Evolutionary conservation across 805 yeast species (phyloP).

Genomic region (Huiozyma sinensis): DNA sequence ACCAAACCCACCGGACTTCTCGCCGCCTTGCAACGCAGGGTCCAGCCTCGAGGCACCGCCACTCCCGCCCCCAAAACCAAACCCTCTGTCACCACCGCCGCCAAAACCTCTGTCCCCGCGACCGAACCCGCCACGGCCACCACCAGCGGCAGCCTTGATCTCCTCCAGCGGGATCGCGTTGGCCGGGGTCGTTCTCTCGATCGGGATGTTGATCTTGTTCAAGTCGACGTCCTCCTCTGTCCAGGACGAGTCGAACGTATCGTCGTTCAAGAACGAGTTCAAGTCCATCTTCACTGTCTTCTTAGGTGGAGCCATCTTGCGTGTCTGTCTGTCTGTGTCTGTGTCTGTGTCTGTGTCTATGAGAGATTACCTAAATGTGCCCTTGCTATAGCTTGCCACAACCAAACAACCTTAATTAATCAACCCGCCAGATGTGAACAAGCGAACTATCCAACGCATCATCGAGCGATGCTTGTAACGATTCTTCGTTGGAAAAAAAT

Average conservation of each 20-base stretch:
- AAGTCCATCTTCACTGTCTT: conserved; percentile 73
- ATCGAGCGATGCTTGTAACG: no score
- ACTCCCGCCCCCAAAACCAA: conserved; percentile 17
- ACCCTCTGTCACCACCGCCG: conserved; percentile 6
- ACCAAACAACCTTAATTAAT: no score
- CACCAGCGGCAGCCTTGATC: conserved; percentile 11
- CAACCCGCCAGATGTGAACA: no score
- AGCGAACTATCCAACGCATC: no score
- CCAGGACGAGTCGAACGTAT: conserved; percentile 65
- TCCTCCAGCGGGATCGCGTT: conserved; percentile 24
- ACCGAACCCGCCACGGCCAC: conserved; percentile 6
- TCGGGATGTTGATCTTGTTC: conserved; percentile 47
- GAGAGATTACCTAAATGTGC: no score
- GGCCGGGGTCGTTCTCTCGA: conserved; percentile 19
- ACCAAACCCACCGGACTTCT: conserved; percentile 10
- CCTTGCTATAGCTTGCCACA: no score
- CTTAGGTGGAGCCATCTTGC: conserved; percentile 48
- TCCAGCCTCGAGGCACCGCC: conserved; percentile 25
- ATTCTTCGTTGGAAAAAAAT: no score
- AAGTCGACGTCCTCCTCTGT: conserved; percentile 77
- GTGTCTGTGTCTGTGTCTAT: background rate
- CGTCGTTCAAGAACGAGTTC: conserved; percentile 74
- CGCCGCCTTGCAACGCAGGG: conserved; percentile 31
- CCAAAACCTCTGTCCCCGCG: no score
- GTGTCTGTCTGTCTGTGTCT: background rate